Evolutionary conservation across 306 rosid species (phyloP).

Genomic region (Corylus heterophylla): DNA sequence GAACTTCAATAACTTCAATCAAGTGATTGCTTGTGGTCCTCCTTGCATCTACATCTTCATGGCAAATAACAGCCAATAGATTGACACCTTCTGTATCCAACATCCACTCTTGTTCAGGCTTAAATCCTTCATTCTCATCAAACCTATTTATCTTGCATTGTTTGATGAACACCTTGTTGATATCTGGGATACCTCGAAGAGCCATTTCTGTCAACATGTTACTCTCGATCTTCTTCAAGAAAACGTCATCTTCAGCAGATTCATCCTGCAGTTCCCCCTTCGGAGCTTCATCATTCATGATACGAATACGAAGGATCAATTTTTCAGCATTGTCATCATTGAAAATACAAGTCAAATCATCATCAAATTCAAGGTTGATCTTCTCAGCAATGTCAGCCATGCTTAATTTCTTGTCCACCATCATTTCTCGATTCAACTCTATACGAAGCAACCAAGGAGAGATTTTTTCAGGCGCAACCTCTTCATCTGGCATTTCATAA

Average conservation of each 20-base stretch:
- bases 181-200: constrained; percentile 91
- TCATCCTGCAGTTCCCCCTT: constrained; percentile 91
- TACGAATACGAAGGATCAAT: constrained; percentile 90
- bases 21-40: constrained; percentile 96
- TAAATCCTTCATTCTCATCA: constrained; percentile 79
- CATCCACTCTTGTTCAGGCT: constrained; percentile 97
- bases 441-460: constrained; percentile 99
- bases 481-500: constrained; percentile 99
- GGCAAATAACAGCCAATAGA: constrained; percentile 92
- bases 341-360: constrained; percentile 92
- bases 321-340: constrained; percentile 98
- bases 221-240: constrained; percentile 93
- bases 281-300: constrained; percentile 95
- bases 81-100: constrained; percentile 97
- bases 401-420: constrained; percentile 99
- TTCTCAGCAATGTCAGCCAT: constrained; percentile 99
- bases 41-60: constrained; percentile 84
- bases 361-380: constrained; percentile 88
- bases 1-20: constrained; percentile 97
- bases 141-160: constrained; percentile 79
- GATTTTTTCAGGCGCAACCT: constrained; percentile 85
- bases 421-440: constrained; percentile 97
- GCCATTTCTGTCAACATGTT: constrained; percentile 99
- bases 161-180: constrained; percentile 90
- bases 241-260: constrained; percentile 96